Conservation (phyloP, 805 yeast genomes). For the Schwanniomyces polymorphus region DNA sequence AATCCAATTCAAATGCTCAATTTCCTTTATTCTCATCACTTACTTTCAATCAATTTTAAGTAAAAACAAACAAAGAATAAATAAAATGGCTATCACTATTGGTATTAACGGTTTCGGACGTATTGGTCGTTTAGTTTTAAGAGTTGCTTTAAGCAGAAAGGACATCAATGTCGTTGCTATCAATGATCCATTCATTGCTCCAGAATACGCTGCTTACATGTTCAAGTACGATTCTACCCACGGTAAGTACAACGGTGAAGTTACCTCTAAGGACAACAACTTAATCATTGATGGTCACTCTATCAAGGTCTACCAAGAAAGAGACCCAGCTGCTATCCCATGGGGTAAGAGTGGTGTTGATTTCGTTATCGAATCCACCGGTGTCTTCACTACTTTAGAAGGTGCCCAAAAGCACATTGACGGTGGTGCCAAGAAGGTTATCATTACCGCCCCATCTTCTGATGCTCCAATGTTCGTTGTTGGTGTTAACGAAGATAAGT, state of each 20-base stretch:
- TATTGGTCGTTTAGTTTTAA: constrained; percentile 86
- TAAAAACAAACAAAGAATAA: constrained; percentile 7
- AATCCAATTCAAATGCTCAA: constrained; percentile 1
- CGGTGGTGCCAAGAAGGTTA: constrained; percentile 93
- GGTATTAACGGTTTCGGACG: constrained; percentile 97
- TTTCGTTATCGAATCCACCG: constrained; percentile 89
- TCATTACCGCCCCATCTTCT: constrained; percentile 91
- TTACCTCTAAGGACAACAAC: constrained; percentile 54
- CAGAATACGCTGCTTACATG: constrained; percentile 93
- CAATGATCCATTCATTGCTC: constrained; percentile 88
- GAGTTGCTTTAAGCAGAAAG: constrained; percentile 72
- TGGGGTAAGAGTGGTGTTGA: constrained; percentile 86
- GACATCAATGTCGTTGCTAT: constrained; percentile 83
- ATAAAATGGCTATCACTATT: constrained; percentile 59
- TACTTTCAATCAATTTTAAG: neutral
- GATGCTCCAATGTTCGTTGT: constrained; percentile 95
- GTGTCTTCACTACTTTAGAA: constrained; percentile 83
- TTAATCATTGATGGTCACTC: constrained; percentile 68
- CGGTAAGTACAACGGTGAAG: constrained; percentile 80
- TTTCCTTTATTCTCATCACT: constrained; percentile 1
- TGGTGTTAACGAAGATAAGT: constrained; percentile 84
- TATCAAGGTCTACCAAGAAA: constrained; percentile 72
- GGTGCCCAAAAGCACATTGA: constrained; percentile 82
- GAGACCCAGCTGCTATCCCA: constrained; percentile 84
- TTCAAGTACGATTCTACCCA: constrained; percentile 95